Evolutionary conservation across 768 basidiomycete species (phyloP).

Genomic region (Termitomyces sp.): DNA sequence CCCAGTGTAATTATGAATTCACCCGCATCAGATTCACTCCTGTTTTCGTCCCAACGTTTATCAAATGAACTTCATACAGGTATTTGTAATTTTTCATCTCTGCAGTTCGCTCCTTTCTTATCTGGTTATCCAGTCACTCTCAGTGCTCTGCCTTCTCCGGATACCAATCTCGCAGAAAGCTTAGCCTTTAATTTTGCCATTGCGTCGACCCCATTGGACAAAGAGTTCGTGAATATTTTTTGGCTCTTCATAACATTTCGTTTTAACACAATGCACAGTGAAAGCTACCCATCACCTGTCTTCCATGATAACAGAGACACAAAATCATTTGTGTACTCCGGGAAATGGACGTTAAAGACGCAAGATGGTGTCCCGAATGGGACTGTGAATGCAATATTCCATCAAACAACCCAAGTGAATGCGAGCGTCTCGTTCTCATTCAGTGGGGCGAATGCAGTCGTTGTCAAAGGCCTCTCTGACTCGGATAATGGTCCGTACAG

Average conservation of each 20-base stretch:
- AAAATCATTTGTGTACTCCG: slow-evolving; percentile 9
- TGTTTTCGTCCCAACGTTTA: slow-evolving; percentile 13
- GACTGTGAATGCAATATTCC: slow-evolving; percentile 13
- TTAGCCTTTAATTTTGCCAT: slow-evolving; percentile 12
- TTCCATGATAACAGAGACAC: slow-evolving; percentile 15
- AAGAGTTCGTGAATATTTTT: slow-evolving; percentile 6
- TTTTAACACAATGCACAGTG: slow-evolving; percentile 4
- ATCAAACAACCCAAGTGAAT: slow-evolving; percentile 9
- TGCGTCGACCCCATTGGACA: slow-evolving; percentile 7
- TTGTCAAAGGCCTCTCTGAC: slow-evolving; percentile 11
- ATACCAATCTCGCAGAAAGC: slow-evolving; percentile 4
- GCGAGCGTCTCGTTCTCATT: slow-evolving; percentile 17
- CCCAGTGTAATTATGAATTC: slow-evolving; percentile 1
- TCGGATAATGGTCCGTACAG: slow-evolving; percentile 15
- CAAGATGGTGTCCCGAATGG: slow-evolving; percentile 16
- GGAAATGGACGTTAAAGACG: slow-evolving; percentile 7
- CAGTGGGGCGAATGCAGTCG: slow-evolving; percentile 13
- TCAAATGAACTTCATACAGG: slow-evolving; percentile 11
- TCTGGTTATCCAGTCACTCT: slow-evolving; percentile 11
- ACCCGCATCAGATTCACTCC: background rate
- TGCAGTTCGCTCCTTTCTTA: background rate
- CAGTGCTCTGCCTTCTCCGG: slow-evolving; percentile 9
- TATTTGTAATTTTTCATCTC: background rate
- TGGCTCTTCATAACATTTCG: background rate
- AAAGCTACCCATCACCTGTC: slow-evolving; percentile 13